A percentile compares a stretch with the other conserved stretches of the same genome.
Conservation (phyloP, 352 stramenopile genomes). For the Pythium phragmiticola region DNA sequence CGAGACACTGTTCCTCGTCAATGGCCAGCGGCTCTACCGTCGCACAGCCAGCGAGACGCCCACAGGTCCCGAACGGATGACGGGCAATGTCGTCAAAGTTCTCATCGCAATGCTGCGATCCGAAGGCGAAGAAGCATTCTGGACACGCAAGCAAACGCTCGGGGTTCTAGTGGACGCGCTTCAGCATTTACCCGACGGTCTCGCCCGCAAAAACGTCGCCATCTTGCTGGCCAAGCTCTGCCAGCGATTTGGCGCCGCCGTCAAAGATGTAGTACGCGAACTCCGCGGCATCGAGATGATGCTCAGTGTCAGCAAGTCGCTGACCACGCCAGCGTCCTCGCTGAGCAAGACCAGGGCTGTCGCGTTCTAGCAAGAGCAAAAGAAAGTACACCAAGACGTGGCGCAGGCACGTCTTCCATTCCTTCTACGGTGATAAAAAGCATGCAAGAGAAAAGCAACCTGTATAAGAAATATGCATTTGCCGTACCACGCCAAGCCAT, state of each 20-base stretch:
- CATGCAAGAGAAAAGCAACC: background rate
- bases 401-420: background rate
- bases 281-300: conserved; percentile 83
- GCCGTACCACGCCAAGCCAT: background rate
- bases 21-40: conserved; percentile 29
- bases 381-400: background rate
- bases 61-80: conserved; percentile 41
- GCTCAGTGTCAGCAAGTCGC: conserved; percentile 56
- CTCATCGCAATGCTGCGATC: conserved; percentile 48
- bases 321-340: conserved; percentile 19
- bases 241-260: conserved; percentile 32
- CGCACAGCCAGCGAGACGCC: background rate
- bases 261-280: conserved; percentile 57
- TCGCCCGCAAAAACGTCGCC: conserved; percentile 72
- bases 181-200: conserved; percentile 43
- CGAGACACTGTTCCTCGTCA: conserved; percentile 39
- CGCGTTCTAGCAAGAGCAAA: conserved; percentile 12
- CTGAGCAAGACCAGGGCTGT: conserved; percentile 6
- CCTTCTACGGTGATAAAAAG: background rate
- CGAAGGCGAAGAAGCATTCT: conserved; percentile 18
- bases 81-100: conserved; percentile 69
- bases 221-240: conserved; percentile 77
- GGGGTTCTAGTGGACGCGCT: conserved; percentile 43
- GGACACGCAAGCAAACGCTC: conserved; percentile 32
- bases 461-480: background rate